Conservation (phyloP, 1,284 basidiomycete genomes). For the Leccinum variabile region DNA sequence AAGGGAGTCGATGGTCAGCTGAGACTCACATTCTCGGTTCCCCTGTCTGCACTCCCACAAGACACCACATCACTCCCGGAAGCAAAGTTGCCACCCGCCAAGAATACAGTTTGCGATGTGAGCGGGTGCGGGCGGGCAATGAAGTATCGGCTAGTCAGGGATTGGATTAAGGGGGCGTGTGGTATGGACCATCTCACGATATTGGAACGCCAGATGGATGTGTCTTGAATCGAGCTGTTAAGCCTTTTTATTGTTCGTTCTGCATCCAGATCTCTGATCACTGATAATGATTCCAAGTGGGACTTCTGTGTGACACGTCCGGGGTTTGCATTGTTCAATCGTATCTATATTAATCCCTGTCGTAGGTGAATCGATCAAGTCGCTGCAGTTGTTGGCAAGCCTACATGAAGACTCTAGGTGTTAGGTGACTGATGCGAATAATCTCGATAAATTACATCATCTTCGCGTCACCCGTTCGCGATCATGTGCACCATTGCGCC, state of each 20-base stretch:
- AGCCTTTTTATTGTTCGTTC: neutral
- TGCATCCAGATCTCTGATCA: neutral
- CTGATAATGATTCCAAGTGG: neutral
- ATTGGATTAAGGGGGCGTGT: constrained; percentile 54
- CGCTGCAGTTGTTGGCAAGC: neutral
- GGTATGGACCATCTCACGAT: constrained; percentile 55
- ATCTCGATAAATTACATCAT: neutral
- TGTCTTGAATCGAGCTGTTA: constrained; percentile 7
- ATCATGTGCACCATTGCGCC: neutral
- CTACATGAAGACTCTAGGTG: neutral
- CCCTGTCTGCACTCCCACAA: constrained; percentile 39
- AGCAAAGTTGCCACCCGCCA: constrained; percentile 8
- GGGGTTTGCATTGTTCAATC: neutral
- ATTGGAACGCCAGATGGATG: constrained; percentile 41
- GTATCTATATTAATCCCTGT: neutral
- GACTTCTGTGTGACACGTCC: neutral
- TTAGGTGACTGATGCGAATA: neutral
- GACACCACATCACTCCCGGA: neutral
- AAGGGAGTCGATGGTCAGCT: constrained; percentile 29
- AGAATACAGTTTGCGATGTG: constrained; percentile 43
- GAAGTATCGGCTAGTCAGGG: constrained; percentile 54
- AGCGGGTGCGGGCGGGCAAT: constrained; percentile 44
- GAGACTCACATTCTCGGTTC: constrained; percentile 54
- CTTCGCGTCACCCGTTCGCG: neutral
- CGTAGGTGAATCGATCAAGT: neutral